A percentile compares a stretch with the other conserved stretches of the same genome.
Evolutionary conservation across 805 yeast species (phyloP).

Genomic region (Kazachstania kunashirensis): DNA sequence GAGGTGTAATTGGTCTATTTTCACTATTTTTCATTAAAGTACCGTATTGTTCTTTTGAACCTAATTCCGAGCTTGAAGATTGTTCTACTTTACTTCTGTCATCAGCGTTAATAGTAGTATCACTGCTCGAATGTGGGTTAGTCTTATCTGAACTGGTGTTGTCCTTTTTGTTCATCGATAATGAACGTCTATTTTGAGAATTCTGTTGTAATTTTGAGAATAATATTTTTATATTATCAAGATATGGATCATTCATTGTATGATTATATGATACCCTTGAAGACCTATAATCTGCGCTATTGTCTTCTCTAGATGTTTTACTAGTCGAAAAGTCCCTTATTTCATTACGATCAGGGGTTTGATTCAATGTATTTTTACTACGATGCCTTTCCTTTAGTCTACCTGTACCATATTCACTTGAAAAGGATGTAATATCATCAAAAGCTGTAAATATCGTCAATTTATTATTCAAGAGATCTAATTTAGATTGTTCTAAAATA

Average conservation of each 20-base stretch:
- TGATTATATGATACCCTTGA: slow-evolving; percentile 1
- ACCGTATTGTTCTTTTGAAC: not conserved
- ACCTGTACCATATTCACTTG: slow-evolving; percentile 29
- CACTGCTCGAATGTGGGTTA: not conserved
- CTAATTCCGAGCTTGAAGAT: not conserved
- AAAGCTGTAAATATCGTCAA: slow-evolving; percentile 21
- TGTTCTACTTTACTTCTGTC: too few species aligned
- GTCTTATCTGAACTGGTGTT: not conserved
- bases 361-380: not conserved
- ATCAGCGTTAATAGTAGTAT: not conserved
- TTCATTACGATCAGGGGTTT: not conserved
- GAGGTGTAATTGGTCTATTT: slow-evolving; percentile 3
- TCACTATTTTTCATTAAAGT: slow-evolving; percentile 3
- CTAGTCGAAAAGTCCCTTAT: not conserved
- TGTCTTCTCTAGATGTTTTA: not conserved
- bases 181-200: slow-evolving; percentile 1
- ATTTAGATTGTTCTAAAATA: slow-evolving; percentile 22
- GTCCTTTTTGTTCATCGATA: not conserved
- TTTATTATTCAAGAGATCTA: slow-evolving; percentile 19
- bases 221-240: slow-evolving; percentile 23
- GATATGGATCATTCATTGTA: slow-evolving; percentile 5
- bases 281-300: slow-evolving; percentile 1
- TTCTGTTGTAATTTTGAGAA: slow-evolving; percentile 21
- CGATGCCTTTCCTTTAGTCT: slow-evolving; percentile 19
- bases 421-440: slow-evolving; percentile 26